Base-by-base conservation (phyloP, 176 grass and related monocot species). In the Phragmites australis region DNA sequence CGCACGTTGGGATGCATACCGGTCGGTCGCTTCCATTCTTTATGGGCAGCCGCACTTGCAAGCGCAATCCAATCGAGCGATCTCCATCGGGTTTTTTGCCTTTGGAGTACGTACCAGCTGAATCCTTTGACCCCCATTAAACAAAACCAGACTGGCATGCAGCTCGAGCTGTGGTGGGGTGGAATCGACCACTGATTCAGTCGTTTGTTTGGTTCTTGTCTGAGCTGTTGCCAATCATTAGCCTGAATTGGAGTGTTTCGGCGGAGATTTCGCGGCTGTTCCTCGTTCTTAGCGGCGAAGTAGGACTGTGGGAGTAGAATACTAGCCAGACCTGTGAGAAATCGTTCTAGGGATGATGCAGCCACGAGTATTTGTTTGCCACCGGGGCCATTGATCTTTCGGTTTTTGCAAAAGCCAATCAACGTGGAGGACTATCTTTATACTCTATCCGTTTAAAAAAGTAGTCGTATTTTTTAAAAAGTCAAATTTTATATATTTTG, bases 191-290 rank as follows among this genome's bases (percentile, higher is more conserved):
- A 54, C 21, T 42, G 32, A 66, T 79, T 46, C 8, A 40, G 65
- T 79, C 68, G 18, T 72, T 81, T 67, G 59, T 75, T 81, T 48
- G 29, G 68, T 81, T 81, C 54, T n/a, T 46, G 49, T 67, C 46
- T 46, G 77, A 77, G 75, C 55, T 71, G 66, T 63, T 74, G 7
- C 21, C 77, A 58, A 74, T 81, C 84, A 86, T 86, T 66, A 39
- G 47, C 39, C 39, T 6, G 7, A 21, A 40, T 48, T 49, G 76
- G 13, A 12, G 74, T 23, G 40, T 26, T 23, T 30, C 46, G 53
- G 5, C 83, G 68, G 34, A 72, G 76, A 56, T 86, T 21, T 47
- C 76, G 83, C 47, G 3, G 16, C 65, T 57, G 39, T 16, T 19
- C 39, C 4, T 14, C 7, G 18, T 17, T 48, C 17, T 2, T 30